Evolutionary conservation across 805 yeast genomes (phyloP), one percentile per base, ranked within the genome.

Genomic region (Wickerhamiella alocasiicola): DNA sequence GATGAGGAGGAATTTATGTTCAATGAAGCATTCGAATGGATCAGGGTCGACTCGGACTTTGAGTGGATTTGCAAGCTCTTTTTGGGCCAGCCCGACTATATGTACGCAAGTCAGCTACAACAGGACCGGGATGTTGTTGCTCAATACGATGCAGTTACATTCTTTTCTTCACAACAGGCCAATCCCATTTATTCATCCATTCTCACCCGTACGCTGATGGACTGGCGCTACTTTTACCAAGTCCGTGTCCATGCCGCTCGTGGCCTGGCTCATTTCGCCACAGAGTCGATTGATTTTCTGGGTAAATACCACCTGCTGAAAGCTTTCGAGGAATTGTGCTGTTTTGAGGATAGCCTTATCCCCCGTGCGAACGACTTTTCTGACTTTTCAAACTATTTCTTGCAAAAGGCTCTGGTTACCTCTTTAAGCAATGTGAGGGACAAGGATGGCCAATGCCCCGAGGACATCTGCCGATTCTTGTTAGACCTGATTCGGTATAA

Each of bases 111-210:
- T 0, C 98, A 91, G 54, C 62, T 91, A 23, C 91, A 82, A 50
- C 94, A 85, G 55, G 99, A 91, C 60, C 65, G 95, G 46, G 99
- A 91, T 55, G 93, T 91, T 15, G 95, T 85, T 46, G 98, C 99
- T 0, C 99, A 91, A 54, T 61, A 75, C 31, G 95, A 84, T 41
- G 84, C 95, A 7, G 71, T 87, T 12, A 63, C 68, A 37, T 82
- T 71, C 56, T 88, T 83, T 58, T 76, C 80, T 6, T 72, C 68
- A 9, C 68, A 67, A 39, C 70, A 72, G 42, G 81, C 85, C 0
- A 68, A 71, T 2, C 49, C 67, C 0, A 64, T 81, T 4, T 81
- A 84, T 54, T 82, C 94, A 6, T 76, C 94, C 0, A 71, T 81
- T 16, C 62, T 91, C 31, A 63, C 82, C 2, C 65, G 96, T 40